These are phyloP conservation scores for Phytopythium litorale DNA, from an alignment of 352 stramenopile species.

Conservation along the genomic window DNA sequence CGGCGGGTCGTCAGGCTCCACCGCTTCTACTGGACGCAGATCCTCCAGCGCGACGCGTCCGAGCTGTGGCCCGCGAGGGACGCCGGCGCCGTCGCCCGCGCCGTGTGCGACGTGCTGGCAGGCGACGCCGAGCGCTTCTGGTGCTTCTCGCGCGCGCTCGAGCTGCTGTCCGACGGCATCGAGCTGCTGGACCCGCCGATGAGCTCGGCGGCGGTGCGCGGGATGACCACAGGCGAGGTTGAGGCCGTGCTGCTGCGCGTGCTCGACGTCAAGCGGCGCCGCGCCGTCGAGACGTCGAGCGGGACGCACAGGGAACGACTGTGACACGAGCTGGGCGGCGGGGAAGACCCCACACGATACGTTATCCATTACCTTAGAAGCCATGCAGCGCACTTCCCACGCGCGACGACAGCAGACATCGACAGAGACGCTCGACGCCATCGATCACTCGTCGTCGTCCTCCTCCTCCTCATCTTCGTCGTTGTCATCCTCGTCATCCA, in stretches of 20 bases:
- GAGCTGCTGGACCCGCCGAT: constrained; percentile 40
- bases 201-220: constrained; percentile 28
- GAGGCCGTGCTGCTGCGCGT: constrained; percentile 68
- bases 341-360: not conserved
- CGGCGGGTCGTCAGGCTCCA: constrained; percentile 30
- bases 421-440: not conserved
- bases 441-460: not conserved
- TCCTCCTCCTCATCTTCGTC: constrained; percentile 20
- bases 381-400: not conserved
- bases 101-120: constrained; percentile 37
- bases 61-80: constrained; percentile 30
- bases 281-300: constrained; percentile 8
- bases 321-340: not conserved
- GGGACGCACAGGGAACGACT: constrained; percentile 1
- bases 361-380: constrained; percentile 1
- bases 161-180: constrained; percentile 51
- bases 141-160: constrained; percentile 57
- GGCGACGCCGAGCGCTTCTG: constrained; percentile 60
- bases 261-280: constrained; percentile 39
- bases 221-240: constrained; percentile 40
- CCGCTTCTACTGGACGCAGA: constrained; percentile 36
- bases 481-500: constrained; percentile 35
- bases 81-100: constrained; percentile 26
- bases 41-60: constrained; percentile 19
- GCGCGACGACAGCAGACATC: not conserved